phyloP scores from a whole-genome alignment of 805 yeast genomes.

The Ogataea glucozyma region DNA sequence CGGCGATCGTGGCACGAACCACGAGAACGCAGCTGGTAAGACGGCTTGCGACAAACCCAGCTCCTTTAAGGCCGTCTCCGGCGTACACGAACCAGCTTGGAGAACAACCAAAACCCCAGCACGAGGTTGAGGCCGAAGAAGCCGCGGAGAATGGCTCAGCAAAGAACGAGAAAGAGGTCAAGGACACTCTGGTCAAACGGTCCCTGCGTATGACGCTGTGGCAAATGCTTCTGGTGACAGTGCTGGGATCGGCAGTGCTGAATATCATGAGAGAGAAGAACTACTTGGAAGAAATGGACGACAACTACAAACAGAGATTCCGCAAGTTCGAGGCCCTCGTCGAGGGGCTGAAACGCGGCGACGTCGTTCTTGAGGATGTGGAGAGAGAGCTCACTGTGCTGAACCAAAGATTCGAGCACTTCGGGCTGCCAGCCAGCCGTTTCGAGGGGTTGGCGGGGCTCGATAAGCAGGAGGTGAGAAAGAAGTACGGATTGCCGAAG shows the following conservation, averaged over 20 bases:
- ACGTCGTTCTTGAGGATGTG: slow-evolving; percentile 37
- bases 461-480: slow-evolving; percentile 2
- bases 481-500: slow-evolving; percentile 6
- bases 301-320: slow-evolving; percentile 42
- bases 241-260: slow-evolving; percentile 43
- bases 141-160: slow-evolving; percentile 13
- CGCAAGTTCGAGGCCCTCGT: slow-evolving; percentile 33
- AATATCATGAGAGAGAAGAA: slow-evolving; percentile 49
- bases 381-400: slow-evolving; percentile 42
- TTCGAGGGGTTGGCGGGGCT: slow-evolving; percentile 19
- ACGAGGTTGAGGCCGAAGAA: slow-evolving; percentile 10
- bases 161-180: slow-evolving; percentile 24
- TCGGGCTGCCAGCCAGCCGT: slow-evolving; percentile 27
- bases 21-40: background rate
- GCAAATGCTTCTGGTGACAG: slow-evolving; percentile 34
- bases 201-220: slow-evolving; percentile 35
- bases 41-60: slow-evolving; percentile 1
- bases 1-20: background rate
- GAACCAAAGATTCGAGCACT: slow-evolving; percentile 42
- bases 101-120: slow-evolving; percentile 29
- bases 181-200: slow-evolving; percentile 28
- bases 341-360: slow-evolving; percentile 23
- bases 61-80: slow-evolving; percentile 23
- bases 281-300: slow-evolving; percentile 42
- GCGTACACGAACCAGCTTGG: slow-evolving; percentile 29